Percentiles rank a stretch among this genome's conserved stretches.
phyloP scores from a whole-genome alignment of 306 rosid genomes.

The Gastrolobium villosum region DNA sequence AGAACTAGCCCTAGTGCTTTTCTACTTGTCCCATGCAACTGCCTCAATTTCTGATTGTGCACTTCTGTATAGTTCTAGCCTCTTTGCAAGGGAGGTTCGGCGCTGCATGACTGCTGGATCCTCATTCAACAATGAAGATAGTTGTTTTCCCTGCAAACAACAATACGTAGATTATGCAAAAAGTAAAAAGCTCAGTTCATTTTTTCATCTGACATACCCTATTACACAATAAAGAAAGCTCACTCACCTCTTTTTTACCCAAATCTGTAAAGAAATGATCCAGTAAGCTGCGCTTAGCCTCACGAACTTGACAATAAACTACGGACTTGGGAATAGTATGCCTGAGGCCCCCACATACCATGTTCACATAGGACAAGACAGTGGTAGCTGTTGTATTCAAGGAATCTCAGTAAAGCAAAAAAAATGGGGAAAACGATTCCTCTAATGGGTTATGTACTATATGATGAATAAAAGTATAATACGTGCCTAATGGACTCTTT shows the following conservation, averaged over 20 bases:
- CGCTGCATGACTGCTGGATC: slow-evolving; percentile 97
- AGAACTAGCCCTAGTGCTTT: slow-evolving; percentile 3
- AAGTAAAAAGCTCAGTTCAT: neutral
- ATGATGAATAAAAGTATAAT: neutral
- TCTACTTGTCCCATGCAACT: slow-evolving; percentile 96
- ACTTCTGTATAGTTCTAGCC: slow-evolving; percentile 92
- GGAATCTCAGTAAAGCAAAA: slow-evolving; percentile 36
- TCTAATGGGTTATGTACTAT: neutral
- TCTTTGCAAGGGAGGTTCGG: slow-evolving; percentile 72
- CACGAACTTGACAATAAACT: slow-evolving; percentile 97
- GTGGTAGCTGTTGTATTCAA: slow-evolving; percentile 68
- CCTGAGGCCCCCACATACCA: slow-evolving; percentile 87
- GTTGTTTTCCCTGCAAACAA: slow-evolving; percentile 71
- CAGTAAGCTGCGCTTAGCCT: slow-evolving; percentile 89
- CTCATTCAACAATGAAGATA: slow-evolving; percentile 82
- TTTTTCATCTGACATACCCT: neutral
- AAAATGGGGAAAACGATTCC: slow-evolving; percentile 32
- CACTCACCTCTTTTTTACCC: slow-evolving; percentile 88
- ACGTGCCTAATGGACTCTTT: neutral
- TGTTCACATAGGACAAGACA: slow-evolving; percentile 89
- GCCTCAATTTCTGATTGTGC: slow-evolving; percentile 93
- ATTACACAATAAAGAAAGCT: slow-evolving; percentile 25
- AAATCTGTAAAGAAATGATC: slow-evolving; percentile 90
- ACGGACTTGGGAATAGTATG: slow-evolving; percentile 94
- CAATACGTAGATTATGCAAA: slow-evolving; percentile 25